These are phyloP conservation scores for Didymella arachidicola DNA, from an alignment of 2,329 filamentous ascomycete genomes.

Conservation along the genomic window DNA sequence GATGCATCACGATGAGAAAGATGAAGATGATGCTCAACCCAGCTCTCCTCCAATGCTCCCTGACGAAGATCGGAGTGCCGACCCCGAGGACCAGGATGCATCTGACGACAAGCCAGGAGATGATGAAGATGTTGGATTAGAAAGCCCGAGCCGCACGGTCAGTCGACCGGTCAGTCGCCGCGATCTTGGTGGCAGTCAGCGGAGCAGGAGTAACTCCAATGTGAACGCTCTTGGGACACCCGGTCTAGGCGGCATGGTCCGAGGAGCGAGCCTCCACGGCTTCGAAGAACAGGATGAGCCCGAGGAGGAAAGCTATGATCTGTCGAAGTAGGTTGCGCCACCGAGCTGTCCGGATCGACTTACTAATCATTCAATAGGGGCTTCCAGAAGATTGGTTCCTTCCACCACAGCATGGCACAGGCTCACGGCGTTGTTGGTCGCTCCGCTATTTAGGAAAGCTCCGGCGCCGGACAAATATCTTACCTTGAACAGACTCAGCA, in stretches of 20 bases:
- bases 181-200: slow-evolving; percentile 34
- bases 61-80: slow-evolving; percentile 33
- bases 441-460: slow-evolving; percentile 16
- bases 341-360: no score
- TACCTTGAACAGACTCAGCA: not conserved
- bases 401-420: slow-evolving; percentile 51
- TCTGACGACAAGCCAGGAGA: slow-evolving; percentile 43
- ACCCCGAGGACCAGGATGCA: slow-evolving; percentile 41
- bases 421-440: slow-evolving; percentile 39
- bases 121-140: slow-evolving; percentile 45
- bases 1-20: slow-evolving; percentile 44
- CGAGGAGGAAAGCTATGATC: slow-evolving; percentile 58
- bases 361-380: slow-evolving; percentile 49
- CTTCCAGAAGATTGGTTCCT: slow-evolving; percentile 59
- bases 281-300: slow-evolving; percentile 53
- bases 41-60: slow-evolving; percentile 46
- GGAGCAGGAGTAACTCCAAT: slow-evolving; percentile 44
- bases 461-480: not conserved
- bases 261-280: slow-evolving; percentile 45
- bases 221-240: slow-evolving; percentile 33
- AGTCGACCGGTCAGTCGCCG: slow-evolving; percentile 48
- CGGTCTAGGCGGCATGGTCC: slow-evolving; percentile 44
- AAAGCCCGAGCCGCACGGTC: slow-evolving; percentile 47
- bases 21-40: slow-evolving; percentile 46
- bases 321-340: slow-evolving; percentile 55